A percentile compares a stretch with the other conserved stretches of the same genome.
phyloP scores from a whole-genome alignment of 1,284 basidiomycete species.

The Ganoderma leucocontextum region DNA sequence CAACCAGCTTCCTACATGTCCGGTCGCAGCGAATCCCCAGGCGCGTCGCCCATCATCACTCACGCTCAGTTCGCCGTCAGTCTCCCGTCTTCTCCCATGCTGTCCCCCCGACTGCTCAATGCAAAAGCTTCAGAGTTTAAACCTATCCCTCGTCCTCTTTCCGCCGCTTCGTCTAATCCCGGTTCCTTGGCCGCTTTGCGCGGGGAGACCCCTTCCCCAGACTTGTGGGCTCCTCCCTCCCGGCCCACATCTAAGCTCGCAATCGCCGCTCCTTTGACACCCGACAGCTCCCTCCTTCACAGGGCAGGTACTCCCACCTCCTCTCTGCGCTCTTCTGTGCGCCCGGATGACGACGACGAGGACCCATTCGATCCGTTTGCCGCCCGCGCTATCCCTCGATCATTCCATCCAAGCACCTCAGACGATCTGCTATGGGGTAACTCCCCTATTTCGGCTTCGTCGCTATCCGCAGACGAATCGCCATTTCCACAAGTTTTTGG shows the following conservation, averaged over 20 bases:
- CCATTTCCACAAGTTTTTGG: conserved; percentile 37
- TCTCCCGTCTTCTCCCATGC: conserved; percentile 63
- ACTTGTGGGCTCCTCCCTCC: conserved; percentile 79
- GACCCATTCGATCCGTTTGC: conserved; percentile 82
- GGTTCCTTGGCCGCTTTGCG: conserved; percentile 61
- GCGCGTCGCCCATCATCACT: conserved; percentile 72
- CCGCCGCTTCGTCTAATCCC: conserved; percentile 73
- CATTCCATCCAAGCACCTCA: conserved; percentile 70
- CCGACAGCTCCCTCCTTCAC: conserved; percentile 70
- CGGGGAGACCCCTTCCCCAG: conserved; percentile 80
- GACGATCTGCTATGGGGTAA: conserved; percentile 70
- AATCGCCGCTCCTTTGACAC: conserved; percentile 86
- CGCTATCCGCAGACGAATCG: conserved; percentile 57
- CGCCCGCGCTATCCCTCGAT: conserved; percentile 54
- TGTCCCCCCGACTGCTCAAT: conserved; percentile 63
- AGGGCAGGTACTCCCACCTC: conserved; percentile 62
- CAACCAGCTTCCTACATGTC: conserved; percentile 68
- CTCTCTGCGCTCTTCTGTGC: conserved; percentile 67
- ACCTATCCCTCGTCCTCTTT: conserved; percentile 78
- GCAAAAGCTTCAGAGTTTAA: conserved; percentile 75
- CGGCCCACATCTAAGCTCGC: conserved; percentile 85
- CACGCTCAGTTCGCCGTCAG: conserved; percentile 77
- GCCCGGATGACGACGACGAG: conserved; percentile 66
- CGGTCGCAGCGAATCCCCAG: conserved; percentile 66
- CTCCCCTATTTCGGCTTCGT: conserved; percentile 56